Percentiles rank a stretch among this genome's conserved stretches.
These are phyloP conservation scores for Lachancea thermotolerans DNA, from an alignment of 805 yeast genomes.

Conservation along the genomic window DNA sequence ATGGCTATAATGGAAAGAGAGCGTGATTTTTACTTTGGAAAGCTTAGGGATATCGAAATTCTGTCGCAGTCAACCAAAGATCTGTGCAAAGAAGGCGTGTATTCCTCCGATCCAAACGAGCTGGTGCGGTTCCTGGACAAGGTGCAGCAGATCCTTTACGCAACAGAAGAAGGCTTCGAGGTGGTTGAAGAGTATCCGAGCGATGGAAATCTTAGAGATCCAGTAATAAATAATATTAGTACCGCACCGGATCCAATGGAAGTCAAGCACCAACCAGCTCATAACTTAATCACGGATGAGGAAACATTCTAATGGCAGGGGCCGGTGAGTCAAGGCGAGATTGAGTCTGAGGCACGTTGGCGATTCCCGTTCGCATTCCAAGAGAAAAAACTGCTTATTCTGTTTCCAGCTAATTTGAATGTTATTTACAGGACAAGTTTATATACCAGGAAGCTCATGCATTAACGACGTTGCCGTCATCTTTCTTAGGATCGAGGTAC, in stretches of 20 bases:
- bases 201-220: background rate
- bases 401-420: constrained; percentile 4
- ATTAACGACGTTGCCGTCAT: constrained; percentile 3
- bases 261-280: constrained; percentile 11
- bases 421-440: constrained; percentile 7
- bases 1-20: constrained; percentile 70
- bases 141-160: constrained; percentile 69
- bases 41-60: constrained; percentile 82
- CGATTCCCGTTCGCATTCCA: too few species aligned
- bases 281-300: constrained; percentile 30
- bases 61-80: constrained; percentile 60
- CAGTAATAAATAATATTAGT: constrained; percentile 12
- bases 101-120: constrained; percentile 27
- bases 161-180: constrained; percentile 80
- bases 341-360: background rate
- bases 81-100: constrained; percentile 38
- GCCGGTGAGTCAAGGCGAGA: too few species aligned
- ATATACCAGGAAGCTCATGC: constrained; percentile 2
- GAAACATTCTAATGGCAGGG: constrained; percentile 24
- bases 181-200: constrained; percentile 31
- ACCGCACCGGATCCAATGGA: constrained; percentile 27
- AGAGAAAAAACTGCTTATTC: background rate
- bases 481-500: constrained; percentile 47
- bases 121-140: constrained; percentile 44
- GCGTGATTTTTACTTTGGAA: constrained; percentile 84